phyloP scores from a whole-genome alignment of 2,329 filamentous ascomycete genomes.

The Sporothrix variecibatus region DNA sequence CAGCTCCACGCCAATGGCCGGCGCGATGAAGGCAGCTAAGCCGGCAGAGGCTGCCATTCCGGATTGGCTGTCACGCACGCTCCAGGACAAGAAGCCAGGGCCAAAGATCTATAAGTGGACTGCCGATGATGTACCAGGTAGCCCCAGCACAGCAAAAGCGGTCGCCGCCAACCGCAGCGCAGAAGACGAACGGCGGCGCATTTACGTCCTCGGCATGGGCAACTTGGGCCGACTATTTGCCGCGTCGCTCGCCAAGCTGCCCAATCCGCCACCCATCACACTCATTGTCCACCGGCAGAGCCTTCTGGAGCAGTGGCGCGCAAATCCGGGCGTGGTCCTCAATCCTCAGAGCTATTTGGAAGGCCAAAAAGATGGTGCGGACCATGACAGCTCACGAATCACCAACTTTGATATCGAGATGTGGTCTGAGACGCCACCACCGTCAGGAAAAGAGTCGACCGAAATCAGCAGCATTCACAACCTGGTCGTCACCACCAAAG shows the following conservation, averaged over 20 bases:
- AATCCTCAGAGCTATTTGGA: conserved; percentile 30
- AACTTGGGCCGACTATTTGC: conserved; percentile 82
- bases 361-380: conserved; percentile 30
- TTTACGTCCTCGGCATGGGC: conserved; percentile 78
- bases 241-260: conserved; percentile 63
- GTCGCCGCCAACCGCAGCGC: background rate
- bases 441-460: conserved; percentile 33
- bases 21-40: background rate
- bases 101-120: conserved; percentile 29
- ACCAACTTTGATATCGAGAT: conserved; percentile 54
- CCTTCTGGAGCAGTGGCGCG: conserved; percentile 52
- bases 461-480: conserved; percentile 57
- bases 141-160: background rate
- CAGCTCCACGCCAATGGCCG: background rate
- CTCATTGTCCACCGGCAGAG: conserved; percentile 70
- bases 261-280: conserved; percentile 69
- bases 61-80: conserved; percentile 24
- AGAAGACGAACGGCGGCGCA: conserved; percentile 44
- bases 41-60: conserved; percentile 15
- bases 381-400: conserved; percentile 32
- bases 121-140: conserved; percentile 17
- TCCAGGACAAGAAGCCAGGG: conserved; percentile 16
- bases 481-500: conserved; percentile 78
- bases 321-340: conserved; percentile 48
- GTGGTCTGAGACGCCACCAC: conserved; percentile 52